phyloP scores from a whole-genome alignment of 1,284 basidiomycete genomes.

The Naganishia albida region DNA sequence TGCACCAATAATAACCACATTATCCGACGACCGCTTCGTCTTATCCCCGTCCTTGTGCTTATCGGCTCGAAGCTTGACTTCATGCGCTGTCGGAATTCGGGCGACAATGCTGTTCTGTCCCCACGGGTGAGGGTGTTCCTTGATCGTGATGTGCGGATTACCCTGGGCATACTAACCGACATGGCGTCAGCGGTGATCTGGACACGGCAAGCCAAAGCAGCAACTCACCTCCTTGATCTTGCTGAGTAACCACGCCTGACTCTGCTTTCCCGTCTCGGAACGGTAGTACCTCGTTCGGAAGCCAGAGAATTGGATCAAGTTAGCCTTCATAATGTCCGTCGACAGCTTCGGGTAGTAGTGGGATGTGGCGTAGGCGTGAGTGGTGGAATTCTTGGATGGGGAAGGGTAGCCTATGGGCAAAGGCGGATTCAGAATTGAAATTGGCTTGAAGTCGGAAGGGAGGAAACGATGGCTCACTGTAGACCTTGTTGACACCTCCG shows the following conservation, averaged over 20 bases:
- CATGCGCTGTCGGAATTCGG: slow-evolving; percentile 55
- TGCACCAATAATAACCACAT: slow-evolving; percentile 66
- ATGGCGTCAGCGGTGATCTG: slow-evolving; percentile 26
- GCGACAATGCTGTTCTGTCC: slow-evolving; percentile 83
- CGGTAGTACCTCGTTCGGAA: slow-evolving; percentile 57
- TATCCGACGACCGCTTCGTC: slow-evolving; percentile 42
- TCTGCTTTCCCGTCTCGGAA: slow-evolving; percentile 66
- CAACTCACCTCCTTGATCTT: slow-evolving; percentile 66
- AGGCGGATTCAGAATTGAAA: not conserved
- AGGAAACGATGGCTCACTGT: slow-evolving; percentile 39
- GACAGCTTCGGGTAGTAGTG: slow-evolving; percentile 32
- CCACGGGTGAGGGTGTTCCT: slow-evolving; percentile 87
- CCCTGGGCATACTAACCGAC: slow-evolving; percentile 63
- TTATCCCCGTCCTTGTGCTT: slow-evolving; percentile 34
- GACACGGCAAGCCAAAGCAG: slow-evolving; percentile 20
- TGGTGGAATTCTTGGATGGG: slow-evolving; percentile 30
- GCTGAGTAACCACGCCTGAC: slow-evolving; percentile 79
- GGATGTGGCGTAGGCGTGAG: slow-evolving; percentile 29
- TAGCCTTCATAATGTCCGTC: slow-evolving; percentile 57
- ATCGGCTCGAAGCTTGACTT: slow-evolving; percentile 6
- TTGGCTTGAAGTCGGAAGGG: not conserved
- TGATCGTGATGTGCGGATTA: slow-evolving; percentile 67
- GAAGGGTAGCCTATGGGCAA: slow-evolving; percentile 31
- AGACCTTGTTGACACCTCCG: slow-evolving; percentile 41
- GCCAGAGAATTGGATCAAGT: slow-evolving; percentile 68